phyloP scores from a whole-genome alignment of 2,329 filamentous ascomycete species.

The Phaeosphaeriaceae sp. region DNA sequence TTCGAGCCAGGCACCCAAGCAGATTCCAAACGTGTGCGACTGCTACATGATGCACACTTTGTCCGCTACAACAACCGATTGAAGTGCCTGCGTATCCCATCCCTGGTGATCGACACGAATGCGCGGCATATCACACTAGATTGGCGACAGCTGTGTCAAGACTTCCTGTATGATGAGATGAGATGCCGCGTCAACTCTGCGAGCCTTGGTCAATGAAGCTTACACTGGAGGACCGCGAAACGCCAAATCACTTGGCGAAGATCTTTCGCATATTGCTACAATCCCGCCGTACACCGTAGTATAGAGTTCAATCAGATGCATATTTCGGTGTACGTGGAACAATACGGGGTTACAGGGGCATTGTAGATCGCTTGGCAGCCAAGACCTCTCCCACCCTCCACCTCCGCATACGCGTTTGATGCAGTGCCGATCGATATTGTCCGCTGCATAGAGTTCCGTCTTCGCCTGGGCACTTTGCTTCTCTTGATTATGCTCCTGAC shows the following conservation, averaged over 20 bases:
- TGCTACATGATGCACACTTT: slow-evolving; percentile 19
- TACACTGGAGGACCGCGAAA: slow-evolving; percentile 8
- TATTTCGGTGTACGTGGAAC: slow-evolving; percentile 15
- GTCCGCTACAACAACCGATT: slow-evolving; percentile 22
- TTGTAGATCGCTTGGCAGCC: slow-evolving; percentile 24
- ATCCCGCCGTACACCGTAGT: slow-evolving; percentile 8
- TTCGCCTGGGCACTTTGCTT: slow-evolving; percentile 19
- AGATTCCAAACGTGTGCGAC: slow-evolving; percentile 8
- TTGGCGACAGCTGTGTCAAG: slow-evolving; percentile 23
- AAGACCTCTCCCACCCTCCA: slow-evolving; percentile 10
- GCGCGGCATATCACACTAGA: slow-evolving; percentile 19
- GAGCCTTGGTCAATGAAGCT: slow-evolving; percentile 14
- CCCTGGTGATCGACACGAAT: slow-evolving; percentile 14
- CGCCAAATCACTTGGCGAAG: slow-evolving; percentile 14
- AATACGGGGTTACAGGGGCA: slow-evolving; percentile 9
- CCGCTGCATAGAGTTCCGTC: slow-evolving; percentile 8
- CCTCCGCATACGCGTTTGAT: slow-evolving; percentile 8
- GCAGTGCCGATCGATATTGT: slow-evolving; percentile 10
- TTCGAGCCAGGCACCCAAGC: slow-evolving; percentile 13
- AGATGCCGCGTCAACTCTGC: slow-evolving; percentile 14
- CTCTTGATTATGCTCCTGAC: slow-evolving; percentile 3
- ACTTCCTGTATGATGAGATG: slow-evolving; percentile 19
- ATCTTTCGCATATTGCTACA: slow-evolving; percentile 7
- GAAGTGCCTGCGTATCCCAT: slow-evolving; percentile 21
- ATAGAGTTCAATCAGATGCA: slow-evolving; percentile 9